Evolutionary conservation across 352 stramenopile species (phyloP), one percentile per base, ranked within the genome.

Genomic region (Phytophthora melonis): DNA sequence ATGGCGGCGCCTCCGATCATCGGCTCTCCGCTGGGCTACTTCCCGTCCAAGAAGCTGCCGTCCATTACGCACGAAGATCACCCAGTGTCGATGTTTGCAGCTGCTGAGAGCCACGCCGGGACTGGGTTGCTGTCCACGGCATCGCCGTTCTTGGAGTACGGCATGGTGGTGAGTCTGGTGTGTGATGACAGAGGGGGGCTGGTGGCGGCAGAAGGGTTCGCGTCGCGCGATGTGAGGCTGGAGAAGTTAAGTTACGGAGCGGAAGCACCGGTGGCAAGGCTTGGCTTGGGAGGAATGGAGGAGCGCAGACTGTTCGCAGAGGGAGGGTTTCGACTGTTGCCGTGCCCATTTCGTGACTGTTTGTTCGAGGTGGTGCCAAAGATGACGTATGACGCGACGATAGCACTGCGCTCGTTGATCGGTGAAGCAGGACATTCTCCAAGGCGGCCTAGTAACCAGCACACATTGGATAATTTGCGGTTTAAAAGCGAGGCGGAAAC

Each of bases 281-380:
- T 92, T 25, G 85, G 84, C 3, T 57, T 90, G 11, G 79, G 83
- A 13, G 77, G 83, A 0, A 70, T 70, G 16, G 83, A 89, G 14
- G 82, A 89, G 49, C 75, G 73, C 14, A 74, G 75, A 25, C 56
- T 79, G 41, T 84, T 85, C 66, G 70, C 70, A 1, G 68, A 82
- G 8, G 71, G 79, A 54, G 70, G 75, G 2, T 77, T 86, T 27
- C 68, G 79, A 7, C 63, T 88, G 23, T 58, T 89, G n/a, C 65
- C 62, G 50, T 90, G 87, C 58, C 74, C 85, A 16, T 92, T 85
- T 62, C 80, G 79, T 30, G 85, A 94, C 60, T 93, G 87, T 21
- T 60, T 93, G 57, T 94, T 94, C 36, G 85, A 92, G 57, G 68
- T 93, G 23, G 77, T 93, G 9, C 87, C 87, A 3, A 91, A 91